Base-by-base conservation (phyloP, 352 stramenopile genomes). In the Phytophthora macrochlamydospora region DNA sequence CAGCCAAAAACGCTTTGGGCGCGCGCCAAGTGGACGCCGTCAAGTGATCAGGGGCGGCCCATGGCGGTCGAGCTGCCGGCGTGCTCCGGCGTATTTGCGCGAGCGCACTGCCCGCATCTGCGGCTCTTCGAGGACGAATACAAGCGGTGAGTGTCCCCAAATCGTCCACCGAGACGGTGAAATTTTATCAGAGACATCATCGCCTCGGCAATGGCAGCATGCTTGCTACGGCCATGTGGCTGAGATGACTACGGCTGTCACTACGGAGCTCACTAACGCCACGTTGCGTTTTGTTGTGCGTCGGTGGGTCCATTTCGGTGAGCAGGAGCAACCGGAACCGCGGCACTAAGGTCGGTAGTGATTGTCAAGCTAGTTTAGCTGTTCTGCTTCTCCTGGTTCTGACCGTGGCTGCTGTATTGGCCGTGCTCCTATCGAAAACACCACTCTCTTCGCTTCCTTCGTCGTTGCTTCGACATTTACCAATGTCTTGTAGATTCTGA, bases 111-210 rank as follows among this genome's bases (percentile, higher is more conserved):
- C 59, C 31, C 48, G 13, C 81, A 90, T 42, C 32, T 65, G 11
- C 54, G 56, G 61, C 67, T 90, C 33, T 90, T 90, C 54, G 50
- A 76, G 44, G 54, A 54, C 31, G 81, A 90, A 58, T 90, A 90
- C 76, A 90, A 90, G 59, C 76, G 81, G 81, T 90, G 54, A 56
- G 76, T 59, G 7, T 14, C 12, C 3, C 11, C 50, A 30, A 1
- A 8, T 55, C 51, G 32, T 49, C 31, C 12, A 31, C 11, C 2
- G 5, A 3, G 38, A 50, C 30, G 51, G 18, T 52, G 54, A 58
- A 69, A 73, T 73, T 62, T 18, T 60, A 49, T 52, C 14, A n/a
- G 43, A 49, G 35, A 11, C 35, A 11, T 40, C 35, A 40, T 40
- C 9, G 35, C 6, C 35, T 6, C 35, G 9, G 35, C 35, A 11